phyloP scores from a whole-genome alignment of 352 stramenopile species.

The Blastocystis sp. region DNA sequence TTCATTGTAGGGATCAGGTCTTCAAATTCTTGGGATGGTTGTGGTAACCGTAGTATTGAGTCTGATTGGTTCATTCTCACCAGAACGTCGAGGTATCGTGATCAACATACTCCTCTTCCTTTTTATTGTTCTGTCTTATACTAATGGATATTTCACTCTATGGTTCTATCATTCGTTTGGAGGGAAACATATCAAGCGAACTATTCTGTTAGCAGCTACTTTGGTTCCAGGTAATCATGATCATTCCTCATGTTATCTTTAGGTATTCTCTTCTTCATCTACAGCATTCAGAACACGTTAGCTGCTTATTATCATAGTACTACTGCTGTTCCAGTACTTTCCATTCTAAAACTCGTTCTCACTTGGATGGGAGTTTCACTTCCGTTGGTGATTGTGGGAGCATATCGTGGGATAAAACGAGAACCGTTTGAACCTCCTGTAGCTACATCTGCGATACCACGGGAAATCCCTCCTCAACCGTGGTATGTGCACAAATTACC shows the following conservation, averaged over 20 bases:
- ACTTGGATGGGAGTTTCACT: conserved; percentile 96
- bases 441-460: conserved; percentile 91
- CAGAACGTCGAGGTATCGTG: conserved; percentile 90
- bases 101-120: conserved; percentile 92
- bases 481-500: conserved; percentile 93
- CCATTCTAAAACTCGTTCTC: conserved; percentile 90
- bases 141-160: conserved; percentile 87
- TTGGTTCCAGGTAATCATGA: conserved; percentile 81
- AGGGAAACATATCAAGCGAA: conserved; percentile 93
- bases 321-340: conserved; percentile 87
- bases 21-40: conserved; percentile 89
- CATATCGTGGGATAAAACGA: conserved; percentile 94
- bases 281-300: conserved; percentile 94
- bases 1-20: conserved; percentile 76
- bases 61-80: conserved; percentile 84
- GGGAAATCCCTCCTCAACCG: conserved; percentile 90
- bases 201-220: conserved; percentile 85
- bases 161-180: conserved; percentile 95
- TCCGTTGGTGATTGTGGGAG: conserved; percentile 93
- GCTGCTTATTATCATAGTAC: conserved; percentile 84
- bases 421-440: conserved; percentile 80
- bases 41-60: conserved; percentile 91
- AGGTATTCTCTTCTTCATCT: conserved; percentile 79
- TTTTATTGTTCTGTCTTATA: conserved; percentile 88
- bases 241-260: too few species aligned